Conservation (phyloP, 495 filamentous ascomycete genomes). For the Apiosordaria backusii region DNA sequence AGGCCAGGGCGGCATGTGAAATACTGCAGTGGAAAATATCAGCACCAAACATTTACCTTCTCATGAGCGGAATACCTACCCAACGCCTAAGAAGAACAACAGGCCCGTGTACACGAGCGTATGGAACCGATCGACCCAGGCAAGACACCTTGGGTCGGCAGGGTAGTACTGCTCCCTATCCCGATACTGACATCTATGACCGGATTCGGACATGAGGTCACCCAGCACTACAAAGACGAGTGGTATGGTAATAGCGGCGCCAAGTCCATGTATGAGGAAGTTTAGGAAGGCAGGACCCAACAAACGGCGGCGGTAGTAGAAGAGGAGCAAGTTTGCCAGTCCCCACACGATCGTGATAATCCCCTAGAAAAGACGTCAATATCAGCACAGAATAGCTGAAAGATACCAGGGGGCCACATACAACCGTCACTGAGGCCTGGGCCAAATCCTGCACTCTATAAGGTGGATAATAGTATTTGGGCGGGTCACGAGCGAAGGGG, state of each 20-base stretch:
- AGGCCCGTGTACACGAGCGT: neutral
- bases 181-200: neutral
- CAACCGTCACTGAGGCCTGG: neutral
- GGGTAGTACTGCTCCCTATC: neutral
- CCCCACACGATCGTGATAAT: neutral
- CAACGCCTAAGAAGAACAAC: neutral
- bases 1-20: neutral
- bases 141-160: neutral
- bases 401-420: neutral
- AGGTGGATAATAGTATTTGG: neutral
- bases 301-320: neutral
- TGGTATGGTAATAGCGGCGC: neutral
- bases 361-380: neutral
- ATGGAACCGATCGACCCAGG: neutral
- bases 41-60: neutral
- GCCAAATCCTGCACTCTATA: neutral
- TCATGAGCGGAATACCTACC: neutral
- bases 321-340: neutral
- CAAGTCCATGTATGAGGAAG: neutral
- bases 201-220: neutral
- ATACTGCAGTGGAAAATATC: neutral
- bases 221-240: neutral
- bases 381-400: neutral
- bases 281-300: neutral
- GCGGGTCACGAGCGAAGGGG: neutral